phyloP scores from a whole-genome alignment of 176 grass and related monocot genomes.

The Pontederia crassipes region DNA sequence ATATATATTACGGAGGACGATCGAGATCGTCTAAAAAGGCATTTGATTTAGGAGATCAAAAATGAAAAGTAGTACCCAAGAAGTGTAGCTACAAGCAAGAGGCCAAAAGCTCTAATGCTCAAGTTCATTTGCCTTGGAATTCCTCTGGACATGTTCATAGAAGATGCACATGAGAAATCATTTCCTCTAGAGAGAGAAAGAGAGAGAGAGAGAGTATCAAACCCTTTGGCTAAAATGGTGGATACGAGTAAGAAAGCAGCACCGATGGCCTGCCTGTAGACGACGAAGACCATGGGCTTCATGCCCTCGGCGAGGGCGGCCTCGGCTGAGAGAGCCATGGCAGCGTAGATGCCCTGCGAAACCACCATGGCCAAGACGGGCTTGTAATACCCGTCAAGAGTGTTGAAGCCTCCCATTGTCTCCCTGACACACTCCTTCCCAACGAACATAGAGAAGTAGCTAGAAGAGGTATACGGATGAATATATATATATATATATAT shows the following conservation, averaged over 20 bases:
- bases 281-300: conserved; percentile 67
- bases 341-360: conserved; percentile 59
- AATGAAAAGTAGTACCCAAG: conserved; percentile 31
- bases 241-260: conserved; percentile 31
- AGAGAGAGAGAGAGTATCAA: too few relatives aligned
- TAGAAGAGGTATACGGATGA: too few relatives aligned
- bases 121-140: conserved; percentile 23
- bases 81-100: conserved; percentile 56
- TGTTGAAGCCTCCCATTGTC: too few relatives aligned
- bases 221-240: conserved; percentile 28
- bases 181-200: too few relatives aligned
- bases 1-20: too few relatives aligned
- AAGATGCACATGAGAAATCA: background rate
- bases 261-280: conserved; percentile 59
- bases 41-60: background rate
- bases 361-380: conserved; percentile 63
- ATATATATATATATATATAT: too few relatives aligned
- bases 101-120: conserved; percentile 36
- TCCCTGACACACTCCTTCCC: too few relatives aligned
- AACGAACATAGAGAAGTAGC: too few relatives aligned
- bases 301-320: conserved; percentile 49
- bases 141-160: conserved; percentile 24
- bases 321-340: conserved; percentile 42
- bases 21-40: too few relatives aligned
- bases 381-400: conserved; percentile 35